phyloP scores from a whole-genome alignment of 768 basidiomycete genomes.

The Boletus vinaceobasis region DNA sequence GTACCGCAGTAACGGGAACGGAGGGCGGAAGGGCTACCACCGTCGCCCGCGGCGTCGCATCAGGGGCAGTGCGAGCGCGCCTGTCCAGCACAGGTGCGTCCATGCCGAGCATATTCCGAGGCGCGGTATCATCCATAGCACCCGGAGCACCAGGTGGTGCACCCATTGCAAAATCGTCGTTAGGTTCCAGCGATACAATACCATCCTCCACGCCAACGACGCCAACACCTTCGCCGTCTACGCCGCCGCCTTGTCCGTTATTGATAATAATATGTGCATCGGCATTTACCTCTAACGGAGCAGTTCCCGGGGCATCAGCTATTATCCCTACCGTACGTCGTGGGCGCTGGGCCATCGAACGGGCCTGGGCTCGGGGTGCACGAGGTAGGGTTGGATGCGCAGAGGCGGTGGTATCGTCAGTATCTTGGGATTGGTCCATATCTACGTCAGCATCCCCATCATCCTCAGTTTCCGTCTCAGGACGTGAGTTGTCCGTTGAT shows the following conservation, averaged over 20 bases:
- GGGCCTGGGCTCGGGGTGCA: slow-evolving; percentile 23
- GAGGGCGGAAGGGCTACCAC: slow-evolving; percentile 50
- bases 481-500: slow-evolving; percentile 51
- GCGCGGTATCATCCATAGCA: slow-evolving; percentile 47
- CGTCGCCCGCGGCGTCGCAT: slow-evolving; percentile 63
- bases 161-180: slow-evolving; percentile 87
- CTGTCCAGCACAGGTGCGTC: slow-evolving; percentile 27
- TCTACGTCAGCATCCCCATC: slow-evolving; percentile 58
- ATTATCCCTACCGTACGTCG: slow-evolving; percentile 49
- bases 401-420: slow-evolving; percentile 28
- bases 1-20: slow-evolving; percentile 8
- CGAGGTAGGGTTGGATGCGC: slow-evolving; percentile 32
- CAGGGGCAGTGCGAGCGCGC: slow-evolving; percentile 43
- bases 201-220: slow-evolving; percentile 64
- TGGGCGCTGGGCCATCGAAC: slow-evolving; percentile 34
- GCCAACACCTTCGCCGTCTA: slow-evolving; percentile 41
- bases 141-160: slow-evolving; percentile 91
- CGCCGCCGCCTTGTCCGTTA: slow-evolving; percentile 38
- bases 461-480: slow-evolving; percentile 78
- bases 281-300: slow-evolving; percentile 38
- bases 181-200: slow-evolving; percentile 72
- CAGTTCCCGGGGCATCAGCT: slow-evolving; percentile 35
- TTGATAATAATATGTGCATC: slow-evolving; percentile 55
- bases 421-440: slow-evolving; percentile 42
- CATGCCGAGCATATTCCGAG: slow-evolving; percentile 28